Percentiles rank a stretch among this genome's conserved stretches.
phyloP scores from a whole-genome alignment of 2,329 filamentous ascomycete species.

The Ophiostoma fasciatum region DNA sequence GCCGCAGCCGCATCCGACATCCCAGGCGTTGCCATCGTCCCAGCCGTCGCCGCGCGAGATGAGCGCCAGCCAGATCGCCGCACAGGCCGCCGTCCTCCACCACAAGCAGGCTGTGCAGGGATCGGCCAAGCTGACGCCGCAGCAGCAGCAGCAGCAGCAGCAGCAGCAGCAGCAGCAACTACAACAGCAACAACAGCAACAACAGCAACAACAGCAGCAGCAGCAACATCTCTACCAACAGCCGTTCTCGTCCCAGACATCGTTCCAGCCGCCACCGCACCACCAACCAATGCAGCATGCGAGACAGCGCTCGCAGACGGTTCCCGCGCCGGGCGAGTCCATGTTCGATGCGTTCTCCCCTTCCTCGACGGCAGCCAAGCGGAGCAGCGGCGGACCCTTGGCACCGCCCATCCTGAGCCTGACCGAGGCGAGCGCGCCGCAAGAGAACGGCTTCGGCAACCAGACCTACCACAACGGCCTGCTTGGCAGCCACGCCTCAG shows the following conservation, averaged over 20 bases:
- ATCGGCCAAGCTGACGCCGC: constrained; percentile 8
- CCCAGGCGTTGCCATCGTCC: constrained; percentile 3
- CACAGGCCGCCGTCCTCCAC: constrained; percentile 60
- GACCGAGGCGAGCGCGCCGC: constrained; percentile 48
- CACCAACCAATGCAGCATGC: constrained; percentile 22
- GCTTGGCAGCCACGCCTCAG: constrained; percentile 43
- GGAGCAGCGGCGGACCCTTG: constrained; percentile 27
- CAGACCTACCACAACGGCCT: constrained; percentile 46
- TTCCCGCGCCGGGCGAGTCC: constrained; percentile 40
- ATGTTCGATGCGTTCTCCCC: too few species aligned
- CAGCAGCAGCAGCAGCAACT: constrained; percentile 43
- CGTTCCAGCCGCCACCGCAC: constrained; percentile 22
- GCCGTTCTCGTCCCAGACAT: too few species aligned
- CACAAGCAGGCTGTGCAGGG: constrained; percentile 28
- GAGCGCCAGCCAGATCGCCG: constrained; percentile 63
- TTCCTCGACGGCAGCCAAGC: too few species aligned
- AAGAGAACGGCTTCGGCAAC: constrained; percentile 37
- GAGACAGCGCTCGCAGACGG: constrained; percentile 60
- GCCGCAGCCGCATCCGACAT: background rate
- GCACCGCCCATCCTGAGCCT: constrained; percentile 49
- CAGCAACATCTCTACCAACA: constrained; percentile 26
- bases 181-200: constrained; percentile 19
- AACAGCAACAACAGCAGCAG: constrained; percentile 23
- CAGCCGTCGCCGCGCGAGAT: constrained; percentile 19
- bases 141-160: constrained; percentile 31